Percentiles rank a stretch among this genome's conserved stretches.
These are phyloP conservation scores for Naganishia friedmannii DNA, from an alignment of 768 basidiomycete species.

Conservation along the genomic window DNA sequence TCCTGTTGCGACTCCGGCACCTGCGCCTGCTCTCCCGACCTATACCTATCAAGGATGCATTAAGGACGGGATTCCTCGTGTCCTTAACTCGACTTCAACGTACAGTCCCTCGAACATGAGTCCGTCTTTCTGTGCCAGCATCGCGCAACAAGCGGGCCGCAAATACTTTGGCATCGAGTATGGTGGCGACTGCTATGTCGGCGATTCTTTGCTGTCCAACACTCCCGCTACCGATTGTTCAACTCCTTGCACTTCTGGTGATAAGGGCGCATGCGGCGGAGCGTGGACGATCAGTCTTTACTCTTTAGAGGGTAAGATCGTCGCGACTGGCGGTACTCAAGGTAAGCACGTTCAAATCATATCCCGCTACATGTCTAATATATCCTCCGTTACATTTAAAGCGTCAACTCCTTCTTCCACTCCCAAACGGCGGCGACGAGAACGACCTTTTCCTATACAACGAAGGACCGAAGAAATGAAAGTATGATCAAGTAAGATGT, in stretches of 20 bases:
- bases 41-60: neutral
- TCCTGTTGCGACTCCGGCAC: too few species aligned
- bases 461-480: neutral
- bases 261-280: neutral
- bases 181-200: conserved; percentile 4
- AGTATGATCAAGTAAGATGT: neutral
- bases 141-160: conserved; percentile 1
- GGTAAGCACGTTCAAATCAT: too few species aligned
- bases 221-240: neutral
- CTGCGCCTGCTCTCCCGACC: too few species aligned
- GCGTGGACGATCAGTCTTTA: neutral
- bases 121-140: conserved; percentile 3
- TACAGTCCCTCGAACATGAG: neutral
- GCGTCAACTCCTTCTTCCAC: too few species aligned
- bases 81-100: conserved; percentile 1
- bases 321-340: too few species aligned
- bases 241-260: neutral
- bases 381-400: too few species aligned
- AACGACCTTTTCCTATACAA: neutral
- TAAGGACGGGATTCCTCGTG: conserved; percentile 1
- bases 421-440: conserved; percentile 5
- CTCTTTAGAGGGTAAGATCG: too few species aligned
- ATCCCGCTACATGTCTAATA: too few species aligned
- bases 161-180: neutral
- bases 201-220: neutral